Base-by-base conservation (phyloP, 306 rosid genomes). In the Casuarina glauca region DNA sequence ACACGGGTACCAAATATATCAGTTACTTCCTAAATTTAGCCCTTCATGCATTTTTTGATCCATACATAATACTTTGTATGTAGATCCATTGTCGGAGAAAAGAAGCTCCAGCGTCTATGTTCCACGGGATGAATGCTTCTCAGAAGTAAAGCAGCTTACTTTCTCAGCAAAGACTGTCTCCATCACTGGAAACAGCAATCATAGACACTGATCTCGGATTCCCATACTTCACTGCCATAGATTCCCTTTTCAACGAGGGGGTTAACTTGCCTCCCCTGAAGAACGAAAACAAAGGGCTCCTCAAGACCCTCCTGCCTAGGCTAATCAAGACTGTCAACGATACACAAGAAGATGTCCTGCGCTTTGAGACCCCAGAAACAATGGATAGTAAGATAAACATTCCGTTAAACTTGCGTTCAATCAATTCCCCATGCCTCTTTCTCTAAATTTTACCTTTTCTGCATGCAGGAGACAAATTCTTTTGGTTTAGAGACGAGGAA, bases 401-500 rank as follows among this genome's bases (percentile, higher is more conserved):
- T 38, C 16, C 6, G 41, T 39, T 38, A 6, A 16, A 64, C 26
- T 42, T 41, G 3, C 42, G 35, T 15, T 42, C 42, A 11, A 42
- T 16, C 26, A 6, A 5, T 2, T 7, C 9, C 2, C 13, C 9
- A 3, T 63, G 4, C 4, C 45, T 10, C 15, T 36, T 38, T 63
- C 44, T 63, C 45, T 63, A 38, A 63, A 38, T 38, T 0, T 9
- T 38, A 5, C n/a, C 38, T 0, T 20, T 2, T 39, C 6, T 36
- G n/a, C 1, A 6, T 69, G 63, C 79, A 93, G 98, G 72, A 82
- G 98, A 94, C 85, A 90, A 89, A 73, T 91, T 91, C 88, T 90
- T 90, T 57, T 94, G 98, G 98, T 82, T 90, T 72, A 90, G 90
- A 79, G 96, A 94, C 70, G 93, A 82, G 54, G 96, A 91, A 80